Conservation (phyloP, 805 yeast species). For the Teunomyces kruisii region DNA sequence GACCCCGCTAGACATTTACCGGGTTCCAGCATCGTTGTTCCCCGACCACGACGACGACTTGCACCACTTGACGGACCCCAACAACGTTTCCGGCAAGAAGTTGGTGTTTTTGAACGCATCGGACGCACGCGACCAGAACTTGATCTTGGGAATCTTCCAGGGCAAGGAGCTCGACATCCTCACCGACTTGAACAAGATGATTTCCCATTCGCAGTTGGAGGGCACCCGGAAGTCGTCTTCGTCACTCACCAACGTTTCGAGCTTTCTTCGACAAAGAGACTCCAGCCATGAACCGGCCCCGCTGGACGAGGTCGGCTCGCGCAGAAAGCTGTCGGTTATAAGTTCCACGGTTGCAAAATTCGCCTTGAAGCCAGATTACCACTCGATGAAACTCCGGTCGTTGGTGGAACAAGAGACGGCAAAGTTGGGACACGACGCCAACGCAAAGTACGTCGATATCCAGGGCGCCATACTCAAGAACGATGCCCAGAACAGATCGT, state of each 20-base stretch:
- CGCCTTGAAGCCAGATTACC: constrained; percentile 29
- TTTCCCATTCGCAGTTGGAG: constrained; percentile 32
- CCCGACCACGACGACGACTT: constrained; percentile 19
- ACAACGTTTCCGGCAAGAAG: constrained; percentile 23
- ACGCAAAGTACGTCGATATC: constrained; percentile 14
- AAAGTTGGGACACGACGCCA: neutral
- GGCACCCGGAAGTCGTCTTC: constrained; percentile 32
- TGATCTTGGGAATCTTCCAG: constrained; percentile 32
- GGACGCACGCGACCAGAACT: constrained; percentile 25
- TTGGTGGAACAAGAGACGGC: neutral
- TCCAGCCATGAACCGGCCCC: constrained; percentile 16
- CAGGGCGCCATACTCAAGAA: constrained; percentile 42
- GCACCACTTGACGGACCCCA: constrained; percentile 9
- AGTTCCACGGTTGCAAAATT: constrained; percentile 28
- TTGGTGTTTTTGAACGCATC: constrained; percentile 25
- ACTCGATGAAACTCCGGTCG: neutral
- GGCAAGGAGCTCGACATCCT: constrained; percentile 35
- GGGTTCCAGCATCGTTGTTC: constrained; percentile 24
- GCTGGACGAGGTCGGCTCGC: constrained; percentile 10
- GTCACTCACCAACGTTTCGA: constrained; percentile 30
- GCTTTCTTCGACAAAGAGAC: constrained; percentile 19
- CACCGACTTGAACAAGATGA: constrained; percentile 35
- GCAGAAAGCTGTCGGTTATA: constrained; percentile 28
- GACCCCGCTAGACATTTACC: constrained; percentile 35
- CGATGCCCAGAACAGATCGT: constrained; percentile 35